Base-by-base conservation (phyloP, 305 asterid genomes). In the Lippia alba region DNA sequence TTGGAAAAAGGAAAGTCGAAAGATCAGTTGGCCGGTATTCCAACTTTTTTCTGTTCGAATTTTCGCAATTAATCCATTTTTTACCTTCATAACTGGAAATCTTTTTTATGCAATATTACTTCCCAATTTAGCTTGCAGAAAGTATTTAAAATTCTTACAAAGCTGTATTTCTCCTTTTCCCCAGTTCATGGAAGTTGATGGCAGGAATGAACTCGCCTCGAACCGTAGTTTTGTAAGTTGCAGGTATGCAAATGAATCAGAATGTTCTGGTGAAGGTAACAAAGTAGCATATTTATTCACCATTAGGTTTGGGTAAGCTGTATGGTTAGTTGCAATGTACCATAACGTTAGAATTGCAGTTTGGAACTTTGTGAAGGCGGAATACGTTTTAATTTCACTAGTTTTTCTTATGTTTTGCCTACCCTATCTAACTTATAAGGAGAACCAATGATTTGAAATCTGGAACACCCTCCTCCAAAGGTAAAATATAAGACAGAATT, bases 201-300 rank as follows among this genome's bases (percentile, higher is more conserved):
- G 68, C 12, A n/a, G 64, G 70, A 57, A 24, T 66, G 61, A 70
- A 71, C 20, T 61, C 32, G 18, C 41, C 70, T 41, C 56, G 32
- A 55, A 9, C 61, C 32, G 64, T 74, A 67, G 76, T 34, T 40
- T 45, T 70, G 36, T 68, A 39, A 74, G 56, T 53, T 74, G 61
- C 56, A 67, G 66, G 63, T 51, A 48, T 53, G 73, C 20, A 34
- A 53, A 41, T 49, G 69, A 41, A 74, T 55, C 69, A 12, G 67
- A 19, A 62, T 41, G 58, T 67, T 69, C 53, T 62, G 34, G 17
- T 64, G 39, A 56, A 56, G 58, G 33, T 49, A 64, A 61, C 20
- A 57, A 44, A 36, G 41, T 56, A 39, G 64, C 70, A 0, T 49
- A 34, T 60, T 60, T 58, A 61, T 39, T 58, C 64, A 44, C 34